Evolutionary conservation across 1,139 yeast species (phyloP), one percentile per base, ranked within the genome.

Genomic region (Debaryomyces robertsiae): DNA sequence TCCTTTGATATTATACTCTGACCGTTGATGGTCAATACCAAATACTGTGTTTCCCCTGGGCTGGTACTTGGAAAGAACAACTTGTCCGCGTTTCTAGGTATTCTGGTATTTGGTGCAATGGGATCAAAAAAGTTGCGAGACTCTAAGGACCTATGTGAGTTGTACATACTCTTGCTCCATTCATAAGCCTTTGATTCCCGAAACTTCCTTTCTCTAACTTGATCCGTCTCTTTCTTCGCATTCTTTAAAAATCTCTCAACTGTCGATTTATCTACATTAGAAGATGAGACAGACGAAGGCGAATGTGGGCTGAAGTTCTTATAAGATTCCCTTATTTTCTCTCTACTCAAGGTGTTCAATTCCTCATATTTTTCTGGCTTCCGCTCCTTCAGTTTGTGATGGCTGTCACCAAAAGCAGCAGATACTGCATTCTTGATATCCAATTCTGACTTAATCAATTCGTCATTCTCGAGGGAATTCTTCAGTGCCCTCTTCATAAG

Each of bases 151-250:
- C 75, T 59, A 6, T 77, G 69, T 15, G 64, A 52, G 13, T 60
- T 54, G 13, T 53, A 48, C 47, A 64, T 58, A 31, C 65, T 61
- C 30, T 54, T 61, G 38, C 76, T 67, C 78, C 82, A 79, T 40
- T 79, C 84, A 49, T 63, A 78, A 1, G 85, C 82, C 36, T 72
- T 69, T 28, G 67, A 55, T 40, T 75, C 76, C 33, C 81, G 67
- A 50, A 77, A 76, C 37, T 65, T 54, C 29, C 66, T 68, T 42
- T 77, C 78, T 24, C 71, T 73, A 11, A 64, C 66, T 15, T 52
- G 40, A 19, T 69, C 69, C 36, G 61, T 65, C 25, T 67, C 63
- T 17, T 58, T 57, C 42, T 74, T 75, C 1, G 81, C 76, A 9
- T 63, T 61, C 40, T 68, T 60, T 35, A 82, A 62, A 39, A 73